These are phyloP conservation scores for Narthecium ossifragum DNA, from an alignment of 106 monocot genomes.

Conservation along the genomic window DNA sequence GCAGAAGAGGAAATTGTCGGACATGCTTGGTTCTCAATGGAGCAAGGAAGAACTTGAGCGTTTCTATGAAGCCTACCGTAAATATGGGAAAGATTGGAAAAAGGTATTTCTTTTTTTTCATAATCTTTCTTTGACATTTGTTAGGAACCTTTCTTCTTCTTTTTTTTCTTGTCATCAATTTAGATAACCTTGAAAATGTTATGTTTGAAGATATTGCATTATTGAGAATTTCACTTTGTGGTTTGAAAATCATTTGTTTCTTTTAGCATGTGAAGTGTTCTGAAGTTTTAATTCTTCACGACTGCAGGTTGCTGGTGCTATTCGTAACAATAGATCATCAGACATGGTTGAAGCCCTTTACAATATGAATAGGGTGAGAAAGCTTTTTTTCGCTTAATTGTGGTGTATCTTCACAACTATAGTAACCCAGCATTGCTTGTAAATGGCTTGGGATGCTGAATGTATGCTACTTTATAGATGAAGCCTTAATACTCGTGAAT, in stretches of 20 bases:
- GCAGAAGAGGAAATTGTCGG: constrained; percentile 76
- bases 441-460: no score
- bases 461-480: no score
- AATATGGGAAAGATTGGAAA: constrained; percentile 75
- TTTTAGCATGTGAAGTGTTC: no score
- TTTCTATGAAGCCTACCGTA: constrained; percentile 76
- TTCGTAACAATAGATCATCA: constrained; percentile 56
- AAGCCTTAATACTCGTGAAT: background rate
- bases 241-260: no score
- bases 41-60: constrained; percentile 71
- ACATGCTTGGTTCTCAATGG: constrained; percentile 82
- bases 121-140: constrained; percentile 5
- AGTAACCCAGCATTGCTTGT: no score
- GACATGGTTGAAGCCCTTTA: constrained; percentile 98
- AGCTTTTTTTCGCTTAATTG: background rate
- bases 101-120: constrained; percentile 39
- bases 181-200: no score
- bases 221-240: background rate
- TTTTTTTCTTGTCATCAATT: no score
- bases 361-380: constrained; percentile 79
- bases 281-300: background rate
- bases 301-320: constrained; percentile 55
- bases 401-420: no score
- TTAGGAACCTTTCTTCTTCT: no score
- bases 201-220: no score